A percentile compares a stretch with the other conserved stretches of the same genome.
phyloP scores from a whole-genome alignment of 208 protist species.

The Trypanosoma platydactyli region DNA sequence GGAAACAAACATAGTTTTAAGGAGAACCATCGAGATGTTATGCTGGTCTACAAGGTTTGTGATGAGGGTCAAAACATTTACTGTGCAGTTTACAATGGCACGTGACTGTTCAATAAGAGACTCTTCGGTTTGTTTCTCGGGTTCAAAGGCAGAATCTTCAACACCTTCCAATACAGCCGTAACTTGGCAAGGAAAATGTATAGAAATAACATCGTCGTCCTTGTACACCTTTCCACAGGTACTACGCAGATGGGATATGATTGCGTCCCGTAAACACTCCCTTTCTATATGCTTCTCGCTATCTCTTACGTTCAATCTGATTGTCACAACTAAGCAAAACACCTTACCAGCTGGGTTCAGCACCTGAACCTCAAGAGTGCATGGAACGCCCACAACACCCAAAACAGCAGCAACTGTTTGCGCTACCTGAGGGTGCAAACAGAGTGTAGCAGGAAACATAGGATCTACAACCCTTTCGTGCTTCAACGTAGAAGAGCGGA shows the following conservation, averaged over 20 bases:
- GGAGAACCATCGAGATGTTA: slow-evolving; percentile 84
- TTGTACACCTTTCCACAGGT: slow-evolving; percentile 55
- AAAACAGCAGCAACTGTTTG: slow-evolving; percentile 56
- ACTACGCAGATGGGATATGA: slow-evolving; percentile 43
- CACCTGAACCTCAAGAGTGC: slow-evolving; percentile 57
- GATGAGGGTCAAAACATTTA: slow-evolving; percentile 87
- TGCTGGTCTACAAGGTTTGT: slow-evolving; percentile 88
- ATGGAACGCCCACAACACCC: slow-evolving; percentile 34
- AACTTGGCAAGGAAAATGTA: slow-evolving; percentile 87
- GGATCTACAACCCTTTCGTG: slow-evolving; percentile 65
- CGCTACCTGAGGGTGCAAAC: slow-evolving; percentile 65
- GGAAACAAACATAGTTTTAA: slow-evolving; percentile 91
- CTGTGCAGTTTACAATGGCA: slow-evolving; percentile 83
- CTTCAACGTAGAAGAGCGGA: slow-evolving; percentile 39
- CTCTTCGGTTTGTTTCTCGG: slow-evolving; percentile 27
- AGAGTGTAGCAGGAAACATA: slow-evolving; percentile 72
- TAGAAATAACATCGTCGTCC: slow-evolving; percentile 35
- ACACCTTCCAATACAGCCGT: slow-evolving; percentile 69
- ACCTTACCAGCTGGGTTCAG: slow-evolving; percentile 60
- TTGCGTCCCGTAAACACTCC: slow-evolving; percentile 38
- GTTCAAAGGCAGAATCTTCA: slow-evolving; percentile 35
- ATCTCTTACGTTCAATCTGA: slow-evolving; percentile 32
- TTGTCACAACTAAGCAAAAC: slow-evolving; percentile 57
- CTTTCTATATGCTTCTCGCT: slow-evolving; percentile 36
- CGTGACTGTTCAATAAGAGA: slow-evolving; percentile 68